Base-by-base conservation (phyloP, 257 asterid species). In the Anisodus tanguticus region DNA sequence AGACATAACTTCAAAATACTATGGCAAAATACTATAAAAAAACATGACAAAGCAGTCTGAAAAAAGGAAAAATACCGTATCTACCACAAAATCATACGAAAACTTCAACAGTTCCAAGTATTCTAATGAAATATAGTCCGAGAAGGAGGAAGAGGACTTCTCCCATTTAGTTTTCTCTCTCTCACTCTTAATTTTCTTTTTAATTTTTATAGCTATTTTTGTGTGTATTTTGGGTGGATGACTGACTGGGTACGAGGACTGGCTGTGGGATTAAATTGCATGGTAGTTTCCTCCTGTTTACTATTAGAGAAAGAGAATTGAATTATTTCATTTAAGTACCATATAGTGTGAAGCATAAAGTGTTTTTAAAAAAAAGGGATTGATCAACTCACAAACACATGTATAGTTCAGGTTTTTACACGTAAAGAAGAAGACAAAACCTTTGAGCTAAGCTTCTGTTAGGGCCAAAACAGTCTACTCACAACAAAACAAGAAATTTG, bases 281-380 rank as follows among this genome's bases (percentile, higher is more conserved):
- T 31, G n/a, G n/a, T 26, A 66, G 39, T 35, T 66, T 68, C 10
- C 74, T 35, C 9, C 17, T 4, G 35, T 17, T 9, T 1, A 31
- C 35, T 9, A 10, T 72, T 72, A 10, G 80, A 72, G 80, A 19
- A 45, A 45, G 58, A 72, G 26, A 72, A 45, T 47, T 2, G 37
- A 72, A 72, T 45, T 4, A 71, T 72, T 72, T 72, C 80, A 45
- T 72, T 72, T n/a, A 71, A 17, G 9, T 47, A 19, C 54, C 72
- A 66, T 31, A 66, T 31, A 66, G 9, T 43, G 3, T 70, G 55
- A 7, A 43, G 13, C 35, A 16, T 39, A 8, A 69, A 41, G 31
- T 16, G 78, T 4, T 70, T 17, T 31, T 1, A 31, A 17, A 9
- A 51, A 70, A 41, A 2, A 39, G 35, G 53, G 41, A 45, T 41